Evolutionary conservation across 2,329 filamentous ascomycete species (phyloP), one percentile per base, ranked within the genome.

Genomic region (Epichloe festucae): DNA sequence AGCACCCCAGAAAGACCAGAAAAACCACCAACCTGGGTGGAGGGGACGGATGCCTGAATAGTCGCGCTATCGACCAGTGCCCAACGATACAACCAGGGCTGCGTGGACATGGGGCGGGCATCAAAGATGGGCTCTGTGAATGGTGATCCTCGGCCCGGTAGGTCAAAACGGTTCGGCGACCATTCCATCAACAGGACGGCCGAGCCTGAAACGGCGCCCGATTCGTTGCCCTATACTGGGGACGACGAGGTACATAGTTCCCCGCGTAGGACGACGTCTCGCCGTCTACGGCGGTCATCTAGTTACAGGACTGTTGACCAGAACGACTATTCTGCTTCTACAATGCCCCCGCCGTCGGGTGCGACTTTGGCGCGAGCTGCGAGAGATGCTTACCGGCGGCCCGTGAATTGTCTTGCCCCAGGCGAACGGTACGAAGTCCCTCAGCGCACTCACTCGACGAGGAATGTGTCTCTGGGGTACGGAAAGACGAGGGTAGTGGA

Each of bases 241-340:
- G 57, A 48, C 56, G 59, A 58, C 52, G 52, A 54, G 51, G 55
- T 67, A 65, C 63, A 66, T 61, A 67, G 63, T 52, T 58, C 59
- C 56, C 59, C 58, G 57, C 59, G 63, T 57, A 59, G 59, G 56
- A 59, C 62, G 46, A 52, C 59, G 56, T 53, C 59, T 56, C 54
- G 55, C 58, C 51, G 54, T 53, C 43, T 56, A 52, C 54, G 58
- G 46, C 45, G 58, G 49, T 41, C 35, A 19, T 46, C 49, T 19
- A 49, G 45, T 46, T 55, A 56, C 38, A 62, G 57, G 54, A 65
- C 59, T 55, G 50, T 61, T 54, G 63, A 64, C 52, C 59, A 57
- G 52, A 57, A 60, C 50, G 59, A 59, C 51, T 60, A 48, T 36
- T 27, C 21, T 50, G 36, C 35, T 45, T 31, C 59, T 47, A 58